Conservation (phyloP, 192 early-diverging fungal genomes). For the Diversispora eburnea region DNA sequence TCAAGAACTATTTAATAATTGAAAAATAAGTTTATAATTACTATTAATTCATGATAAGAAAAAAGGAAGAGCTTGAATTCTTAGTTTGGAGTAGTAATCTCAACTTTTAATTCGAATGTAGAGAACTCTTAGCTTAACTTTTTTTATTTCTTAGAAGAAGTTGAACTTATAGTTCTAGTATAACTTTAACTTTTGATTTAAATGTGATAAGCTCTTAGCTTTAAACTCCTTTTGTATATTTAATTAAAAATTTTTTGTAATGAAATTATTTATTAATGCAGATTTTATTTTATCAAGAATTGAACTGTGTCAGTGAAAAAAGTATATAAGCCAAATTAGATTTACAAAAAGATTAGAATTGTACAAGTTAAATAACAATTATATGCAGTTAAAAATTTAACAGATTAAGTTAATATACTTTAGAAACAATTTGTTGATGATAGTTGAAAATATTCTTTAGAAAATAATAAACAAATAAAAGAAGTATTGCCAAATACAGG, state of each 20-base stretch:
- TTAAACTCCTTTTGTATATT: slow-evolving; percentile 24
- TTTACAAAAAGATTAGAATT: slow-evolving; percentile 16
- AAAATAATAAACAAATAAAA: too few relatives aligned
- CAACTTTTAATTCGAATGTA: slow-evolving; percentile 13
- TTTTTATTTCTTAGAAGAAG: neutral
- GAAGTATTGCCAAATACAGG: too few relatives aligned
- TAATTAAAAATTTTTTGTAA: neutral
- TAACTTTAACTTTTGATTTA: slow-evolving; percentile 21
- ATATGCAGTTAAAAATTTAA: slow-evolving; percentile 8
- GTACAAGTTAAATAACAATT: slow-evolving; percentile 7
- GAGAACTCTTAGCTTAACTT: slow-evolving; percentile 21
- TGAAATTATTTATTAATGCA: slow-evolving; percentile 16
- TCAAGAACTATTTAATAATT: slow-evolving; percentile 22
- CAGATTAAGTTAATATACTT: slow-evolving; percentile 18
- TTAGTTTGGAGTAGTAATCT: slow-evolving; percentile 17
- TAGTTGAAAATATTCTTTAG: slow-evolving; percentile 15
- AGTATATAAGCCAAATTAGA: slow-evolving; percentile 14
- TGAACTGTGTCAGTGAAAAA: slow-evolving; percentile 9
- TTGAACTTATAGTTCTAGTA: slow-evolving; percentile 11
- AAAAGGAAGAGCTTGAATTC: slow-evolving; percentile 15
- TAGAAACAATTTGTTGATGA: slow-evolving; percentile 21
- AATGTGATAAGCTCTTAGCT: slow-evolving; percentile 16
- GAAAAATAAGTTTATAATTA: slow-evolving; percentile 13
- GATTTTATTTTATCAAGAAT: too few relatives aligned
- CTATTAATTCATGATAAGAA: slow-evolving; percentile 21